phyloP scores from a whole-genome alignment of 2,329 filamentous ascomycete genomes.

The Fusarium sp. region DNA sequence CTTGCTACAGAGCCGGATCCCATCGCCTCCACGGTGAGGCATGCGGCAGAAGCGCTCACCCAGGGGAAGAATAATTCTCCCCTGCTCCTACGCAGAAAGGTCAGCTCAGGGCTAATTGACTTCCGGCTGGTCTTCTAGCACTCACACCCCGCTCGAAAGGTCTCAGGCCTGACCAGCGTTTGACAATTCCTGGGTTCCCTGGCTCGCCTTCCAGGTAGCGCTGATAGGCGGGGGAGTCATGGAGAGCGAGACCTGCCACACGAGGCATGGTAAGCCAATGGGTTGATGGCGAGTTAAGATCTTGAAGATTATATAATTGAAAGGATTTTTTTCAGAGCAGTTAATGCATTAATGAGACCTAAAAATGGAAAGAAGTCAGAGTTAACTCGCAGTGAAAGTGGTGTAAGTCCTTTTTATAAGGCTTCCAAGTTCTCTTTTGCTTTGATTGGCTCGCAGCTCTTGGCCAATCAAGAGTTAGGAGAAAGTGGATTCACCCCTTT shows the following conservation, averaged over 20 bases:
- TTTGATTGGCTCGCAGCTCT: neutral
- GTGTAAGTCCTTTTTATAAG: neutral
- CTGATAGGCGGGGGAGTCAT: neutral
- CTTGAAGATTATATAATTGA: neutral
- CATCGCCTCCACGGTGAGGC: neutral
- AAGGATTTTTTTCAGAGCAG: neutral
- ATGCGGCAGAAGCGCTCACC: neutral
- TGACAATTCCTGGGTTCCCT: neutral
- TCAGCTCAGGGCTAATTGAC: neutral
- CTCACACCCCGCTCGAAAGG: neutral
- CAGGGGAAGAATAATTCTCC: neutral
- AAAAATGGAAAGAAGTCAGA: neutral
- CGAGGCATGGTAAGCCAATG: neutral
- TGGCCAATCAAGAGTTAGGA: neutral
- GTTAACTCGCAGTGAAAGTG: neutral
- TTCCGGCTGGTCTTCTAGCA: neutral
- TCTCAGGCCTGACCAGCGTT: neutral
- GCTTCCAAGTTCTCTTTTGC: neutral
- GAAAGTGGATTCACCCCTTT: neutral
- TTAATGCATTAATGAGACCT: neutral
- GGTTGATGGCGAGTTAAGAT: neutral
- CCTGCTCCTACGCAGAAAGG: neutral
- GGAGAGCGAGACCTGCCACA: neutral
- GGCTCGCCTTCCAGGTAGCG: neutral
- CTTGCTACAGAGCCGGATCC: neutral